These are phyloP conservation scores for Colletotrichum lindemuthianum DNA, from an alignment of 2,329 filamentous ascomycete genomes.

Conservation along the genomic window DNA sequence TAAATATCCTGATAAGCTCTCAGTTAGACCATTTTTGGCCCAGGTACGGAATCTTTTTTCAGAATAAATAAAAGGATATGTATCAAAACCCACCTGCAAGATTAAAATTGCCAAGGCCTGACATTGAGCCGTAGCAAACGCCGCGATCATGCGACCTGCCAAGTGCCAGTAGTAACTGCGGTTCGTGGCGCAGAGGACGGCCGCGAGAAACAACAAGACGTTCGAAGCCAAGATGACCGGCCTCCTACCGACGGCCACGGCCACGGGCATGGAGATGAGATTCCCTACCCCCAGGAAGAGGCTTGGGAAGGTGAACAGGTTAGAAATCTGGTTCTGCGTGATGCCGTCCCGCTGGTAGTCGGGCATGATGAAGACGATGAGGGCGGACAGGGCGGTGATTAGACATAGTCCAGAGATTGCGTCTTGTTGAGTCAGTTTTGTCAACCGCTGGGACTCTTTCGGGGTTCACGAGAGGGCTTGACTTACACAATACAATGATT, in stretches of 20 bases:
- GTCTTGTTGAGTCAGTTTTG: not conserved
- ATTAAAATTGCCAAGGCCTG: conserved; percentile 28
- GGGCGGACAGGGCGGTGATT: conserved; percentile 36
- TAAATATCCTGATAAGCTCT: conserved; percentile 15
- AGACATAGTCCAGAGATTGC: conserved; percentile 35
- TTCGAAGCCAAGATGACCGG: conserved; percentile 44
- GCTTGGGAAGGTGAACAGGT: conserved; percentile 45
- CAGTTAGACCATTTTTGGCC: not conserved
- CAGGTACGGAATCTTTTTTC: too few species aligned
- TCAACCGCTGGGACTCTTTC: too few species aligned
- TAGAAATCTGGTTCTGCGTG: conserved; percentile 31
- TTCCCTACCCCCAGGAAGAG: conserved; percentile 43
- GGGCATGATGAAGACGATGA: conserved; percentile 37
- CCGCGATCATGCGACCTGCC: conserved; percentile 22
- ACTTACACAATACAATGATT: conserved; percentile 36
- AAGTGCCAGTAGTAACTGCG: conserved; percentile 27
- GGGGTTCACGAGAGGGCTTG: too few species aligned
- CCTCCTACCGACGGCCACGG: conserved; percentile 44
- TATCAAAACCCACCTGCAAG: conserved; percentile 8
- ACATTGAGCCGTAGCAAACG: conserved; percentile 20
- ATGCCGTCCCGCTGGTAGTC: conserved; percentile 35
- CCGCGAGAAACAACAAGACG: conserved; percentile 41
- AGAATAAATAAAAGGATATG: too few species aligned
- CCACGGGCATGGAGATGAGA: conserved; percentile 48
- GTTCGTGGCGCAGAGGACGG: conserved; percentile 36